Percentiles rank a stretch among this genome's conserved stretches.
These are phyloP conservation scores for Fragaria nilgerrensis DNA, from an alignment of 306 rosid species.

Conservation along the genomic window DNA sequence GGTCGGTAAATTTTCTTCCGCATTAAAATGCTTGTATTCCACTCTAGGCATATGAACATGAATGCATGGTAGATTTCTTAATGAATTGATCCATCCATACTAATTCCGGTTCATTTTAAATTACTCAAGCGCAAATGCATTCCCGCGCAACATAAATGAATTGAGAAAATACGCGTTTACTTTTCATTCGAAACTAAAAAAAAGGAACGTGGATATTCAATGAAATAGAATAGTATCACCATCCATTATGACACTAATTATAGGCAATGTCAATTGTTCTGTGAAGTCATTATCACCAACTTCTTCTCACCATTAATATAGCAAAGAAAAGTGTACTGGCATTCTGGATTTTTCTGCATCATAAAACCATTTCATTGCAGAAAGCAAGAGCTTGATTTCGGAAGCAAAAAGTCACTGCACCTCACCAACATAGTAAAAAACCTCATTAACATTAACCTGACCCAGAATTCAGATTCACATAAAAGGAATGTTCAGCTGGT, in stretches of 20 bases:
- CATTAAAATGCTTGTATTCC: constrained; percentile 1
- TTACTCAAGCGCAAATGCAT: not conserved
- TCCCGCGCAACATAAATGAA: not conserved
- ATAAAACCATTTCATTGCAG: not conserved
- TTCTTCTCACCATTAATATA: not conserved
- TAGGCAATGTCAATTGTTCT: not conserved
- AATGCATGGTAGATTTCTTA: not conserved
- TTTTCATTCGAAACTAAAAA: not conserved
- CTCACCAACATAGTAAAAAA: not conserved
- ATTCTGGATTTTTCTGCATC: not conserved
- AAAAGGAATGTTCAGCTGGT: not conserved
- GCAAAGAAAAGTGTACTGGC: not conserved
- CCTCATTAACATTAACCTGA: not conserved
- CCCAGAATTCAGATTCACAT: not conserved
- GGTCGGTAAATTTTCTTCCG: too few species aligned
- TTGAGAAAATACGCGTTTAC: not conserved
- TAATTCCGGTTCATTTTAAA: too few species aligned
- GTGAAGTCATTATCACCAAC: not conserved
- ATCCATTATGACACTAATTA: not conserved
- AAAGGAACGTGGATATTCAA: not conserved
- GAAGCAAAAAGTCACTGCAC: not conserved
- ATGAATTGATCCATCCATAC: too few species aligned
- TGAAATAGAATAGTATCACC: not conserved
- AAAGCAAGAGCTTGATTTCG: not conserved
- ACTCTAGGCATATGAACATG: not conserved